Evolutionary conservation across 2,329 filamentous ascomycete genomes (phyloP).

Genomic region (Botrytis fabae): DNA sequence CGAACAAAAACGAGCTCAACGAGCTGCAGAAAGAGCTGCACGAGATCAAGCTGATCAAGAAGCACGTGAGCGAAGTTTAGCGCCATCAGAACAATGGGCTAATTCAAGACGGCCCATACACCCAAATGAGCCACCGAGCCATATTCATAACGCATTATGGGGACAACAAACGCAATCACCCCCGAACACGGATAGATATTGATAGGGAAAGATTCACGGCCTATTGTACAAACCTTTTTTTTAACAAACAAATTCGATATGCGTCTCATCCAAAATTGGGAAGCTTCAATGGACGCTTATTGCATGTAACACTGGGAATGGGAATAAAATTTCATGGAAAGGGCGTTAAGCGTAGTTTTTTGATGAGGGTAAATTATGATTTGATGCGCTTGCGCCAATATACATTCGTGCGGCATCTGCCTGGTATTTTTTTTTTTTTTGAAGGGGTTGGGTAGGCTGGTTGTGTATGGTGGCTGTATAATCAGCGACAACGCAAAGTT

Average conservation of each 20-base stretch:
- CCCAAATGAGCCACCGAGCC: neutral
- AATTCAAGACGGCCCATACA: slow-evolving; percentile 10
- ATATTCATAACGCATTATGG: slow-evolving; percentile 19
- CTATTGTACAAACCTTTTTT: slow-evolving; percentile 20
- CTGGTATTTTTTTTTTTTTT: neutral
- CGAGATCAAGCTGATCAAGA: slow-evolving; percentile 1
- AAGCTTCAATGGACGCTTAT: slow-evolving; percentile 1
- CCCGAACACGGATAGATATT: neutral
- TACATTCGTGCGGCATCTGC: slow-evolving; percentile 15
- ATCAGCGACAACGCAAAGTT: neutral
- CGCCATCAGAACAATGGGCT: slow-evolving; percentile 12
- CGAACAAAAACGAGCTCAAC: slow-evolving; percentile 27
- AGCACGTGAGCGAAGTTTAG: neutral
- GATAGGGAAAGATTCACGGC: neutral
- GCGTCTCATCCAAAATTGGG: neutral
- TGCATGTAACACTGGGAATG: slow-evolving; percentile 9
- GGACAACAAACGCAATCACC: slow-evolving; percentile 5
- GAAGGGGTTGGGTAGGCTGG: neutral
- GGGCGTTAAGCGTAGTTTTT: slow-evolving; percentile 9
- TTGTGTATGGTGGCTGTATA: slow-evolving; percentile 1
- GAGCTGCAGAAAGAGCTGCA: slow-evolving; percentile 4
- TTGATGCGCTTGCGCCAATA: slow-evolving; percentile 19
- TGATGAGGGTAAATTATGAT: slow-evolving; percentile 10
- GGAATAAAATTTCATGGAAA: neutral
- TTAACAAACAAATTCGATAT: neutral